Evolutionary conservation across 345 rosid genomes (phyloP).

Genomic region (Brassica carinata): DNA sequence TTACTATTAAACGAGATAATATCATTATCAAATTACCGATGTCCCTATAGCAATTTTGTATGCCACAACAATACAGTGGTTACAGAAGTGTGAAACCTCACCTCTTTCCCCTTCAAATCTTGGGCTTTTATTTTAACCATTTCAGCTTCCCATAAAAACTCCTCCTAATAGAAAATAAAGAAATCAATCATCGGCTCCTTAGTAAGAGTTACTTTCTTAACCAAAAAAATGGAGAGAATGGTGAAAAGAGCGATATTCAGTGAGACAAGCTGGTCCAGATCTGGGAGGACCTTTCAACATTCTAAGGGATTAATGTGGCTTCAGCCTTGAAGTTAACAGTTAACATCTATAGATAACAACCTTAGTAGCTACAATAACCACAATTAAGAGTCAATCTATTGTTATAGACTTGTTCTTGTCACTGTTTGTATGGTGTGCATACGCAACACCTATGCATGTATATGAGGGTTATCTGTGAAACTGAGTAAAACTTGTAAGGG

Average conservation of each 20-base stretch:
- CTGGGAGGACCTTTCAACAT: conserved; percentile 1
- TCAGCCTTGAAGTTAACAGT: conserved; percentile 9
- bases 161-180: conserved; percentile 64
- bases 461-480: conserved; percentile 20
- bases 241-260: conserved; percentile 3
- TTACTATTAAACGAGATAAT: conserved; percentile 19
- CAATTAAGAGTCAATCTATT: conserved; percentile 8
- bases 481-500: conserved; percentile 2
- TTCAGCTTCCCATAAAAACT: conserved; percentile 95
- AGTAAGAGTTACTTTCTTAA: conserved; percentile 12
- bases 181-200: conserved; percentile 19
- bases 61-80: conserved; percentile 22
- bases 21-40: conserved; percentile 1
- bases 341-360: conserved; percentile 18
- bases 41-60: conserved; percentile 7
- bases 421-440: conserved; percentile 12
- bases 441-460: not conserved
- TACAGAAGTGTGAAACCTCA: conserved; percentile 43
- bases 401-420: conserved; percentile 13
- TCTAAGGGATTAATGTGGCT: conserved; percentile 16
- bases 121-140: conserved; percentile 98
- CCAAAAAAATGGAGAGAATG: conserved; percentile 14
- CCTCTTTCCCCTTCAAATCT: conserved; percentile 99
- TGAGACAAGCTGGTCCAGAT: conserved; percentile 32
- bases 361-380: conserved; percentile 22